Evolutionary conservation across 805 yeast genomes (phyloP).

Genomic region (Pichia pseudocactophila): DNA sequence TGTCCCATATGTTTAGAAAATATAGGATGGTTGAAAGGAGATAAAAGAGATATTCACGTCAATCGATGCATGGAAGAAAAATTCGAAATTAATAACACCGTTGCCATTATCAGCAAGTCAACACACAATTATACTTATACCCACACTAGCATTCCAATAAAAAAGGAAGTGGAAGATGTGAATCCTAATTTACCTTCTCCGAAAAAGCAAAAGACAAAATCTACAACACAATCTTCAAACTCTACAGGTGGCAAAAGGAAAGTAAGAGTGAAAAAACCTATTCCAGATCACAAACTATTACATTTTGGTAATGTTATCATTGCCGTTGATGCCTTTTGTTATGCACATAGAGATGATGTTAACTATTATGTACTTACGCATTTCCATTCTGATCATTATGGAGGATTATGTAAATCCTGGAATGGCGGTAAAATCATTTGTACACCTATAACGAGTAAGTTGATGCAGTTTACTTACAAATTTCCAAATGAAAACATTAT

Average conservation of each 20-base stretch:
- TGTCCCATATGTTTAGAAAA: constrained; percentile 48
- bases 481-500: constrained; percentile 36
- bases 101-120: too few species aligned
- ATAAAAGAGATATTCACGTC: constrained; percentile 44
- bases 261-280: constrained; percentile 25
- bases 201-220: too few species aligned
- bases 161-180: too few species aligned
- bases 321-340: constrained; percentile 63
- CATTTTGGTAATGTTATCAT: constrained; percentile 30
- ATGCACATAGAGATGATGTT: constrained; percentile 36
- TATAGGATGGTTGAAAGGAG: constrained; percentile 31
- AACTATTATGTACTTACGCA: constrained; percentile 60
- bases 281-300: constrained; percentile 49
- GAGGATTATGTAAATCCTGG: constrained; percentile 79
- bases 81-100: background rate
- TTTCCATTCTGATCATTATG: constrained; percentile 92
- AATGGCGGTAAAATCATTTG: constrained; percentile 59
- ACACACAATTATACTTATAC: too few species aligned
- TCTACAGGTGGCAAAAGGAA: background rate
- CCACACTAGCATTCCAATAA: too few species aligned
- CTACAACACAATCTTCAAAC: background rate
- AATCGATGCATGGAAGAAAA: constrained; percentile 38
- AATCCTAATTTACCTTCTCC: too few species aligned
- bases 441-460: constrained; percentile 56
- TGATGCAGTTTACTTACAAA: constrained; percentile 46